Evolutionary conservation across 179 eudicot species (phyloP).

Genomic region (Beta lomatogona): DNA sequence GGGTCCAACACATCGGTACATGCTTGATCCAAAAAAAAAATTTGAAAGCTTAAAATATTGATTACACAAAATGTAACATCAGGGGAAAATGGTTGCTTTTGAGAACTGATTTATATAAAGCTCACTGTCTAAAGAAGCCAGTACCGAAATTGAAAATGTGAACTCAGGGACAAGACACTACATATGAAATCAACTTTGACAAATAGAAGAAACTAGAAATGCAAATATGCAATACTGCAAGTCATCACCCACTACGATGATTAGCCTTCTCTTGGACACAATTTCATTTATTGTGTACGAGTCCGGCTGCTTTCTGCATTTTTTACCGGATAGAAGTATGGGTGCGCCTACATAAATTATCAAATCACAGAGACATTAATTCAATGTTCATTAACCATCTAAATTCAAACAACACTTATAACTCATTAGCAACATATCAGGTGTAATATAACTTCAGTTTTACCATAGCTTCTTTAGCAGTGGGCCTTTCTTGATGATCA

Average conservation of each 20-base stretch:
- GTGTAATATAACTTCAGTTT: background rate
- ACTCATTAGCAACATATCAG: background rate
- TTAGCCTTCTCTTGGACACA: background rate
- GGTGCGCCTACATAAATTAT: slow-evolving; percentile 70
- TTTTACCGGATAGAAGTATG: slow-evolving; percentile 85
- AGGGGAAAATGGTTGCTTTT: background rate
- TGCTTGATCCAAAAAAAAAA: background rate
- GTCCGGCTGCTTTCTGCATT: slow-evolving; percentile 88
- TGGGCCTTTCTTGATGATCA: slow-evolving; percentile 96
- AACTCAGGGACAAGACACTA: slow-evolving; percentile 3
- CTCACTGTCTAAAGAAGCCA: background rate
- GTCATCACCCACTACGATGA: background rate
- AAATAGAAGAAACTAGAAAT: slow-evolving; percentile 10
- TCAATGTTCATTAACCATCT: background rate
- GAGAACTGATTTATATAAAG: background rate
- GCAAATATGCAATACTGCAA: background rate
- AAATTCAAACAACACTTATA: background rate
- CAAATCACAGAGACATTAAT: background rate
- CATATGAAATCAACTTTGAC: slow-evolving; percentile 17
- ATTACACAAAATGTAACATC: background rate
- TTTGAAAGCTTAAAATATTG: slow-evolving; percentile 15
- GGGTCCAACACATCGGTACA: background rate
- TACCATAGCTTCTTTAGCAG: slow-evolving; percentile 99
- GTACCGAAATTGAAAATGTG: slow-evolving; percentile 4
- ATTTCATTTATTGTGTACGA: slow-evolving; percentile 48